Conservation (phyloP, 164 flowering plant genomes). For the Tinospora cordifolia region DNA sequence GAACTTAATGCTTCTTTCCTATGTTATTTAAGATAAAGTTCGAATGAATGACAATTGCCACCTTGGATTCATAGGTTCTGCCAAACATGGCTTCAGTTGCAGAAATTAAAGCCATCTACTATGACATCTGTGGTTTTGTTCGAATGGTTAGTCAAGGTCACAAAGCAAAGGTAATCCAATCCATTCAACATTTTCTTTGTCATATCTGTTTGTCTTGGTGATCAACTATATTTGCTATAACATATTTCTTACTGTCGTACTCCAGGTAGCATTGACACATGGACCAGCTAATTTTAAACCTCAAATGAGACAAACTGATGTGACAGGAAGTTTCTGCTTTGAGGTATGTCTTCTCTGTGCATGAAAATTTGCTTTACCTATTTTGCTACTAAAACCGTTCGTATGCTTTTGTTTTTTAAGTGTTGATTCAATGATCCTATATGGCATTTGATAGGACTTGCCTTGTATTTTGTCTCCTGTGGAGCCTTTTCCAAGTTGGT, state of each 20-base stretch:
- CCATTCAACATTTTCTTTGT: not conserved
- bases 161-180: constrained; percentile 63
- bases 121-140: constrained; percentile 85
- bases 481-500: too few relatives aligned
- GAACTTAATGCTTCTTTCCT: constrained; percentile 3
- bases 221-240: not conserved
- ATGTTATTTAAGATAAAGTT: not conserved
- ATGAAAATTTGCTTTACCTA: too few relatives aligned
- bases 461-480: too few relatives aligned
- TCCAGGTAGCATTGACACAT: constrained; percentile 88
- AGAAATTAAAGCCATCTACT: constrained; percentile 64
- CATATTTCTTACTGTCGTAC: constrained; percentile 4
- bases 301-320: constrained; percentile 67
- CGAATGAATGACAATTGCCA: not conserved
- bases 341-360: constrained; percentile 43
- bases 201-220: not conserved
- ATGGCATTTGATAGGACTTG: too few relatives aligned
- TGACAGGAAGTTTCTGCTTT: constrained; percentile 79
- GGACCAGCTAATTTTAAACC: constrained; percentile 88
- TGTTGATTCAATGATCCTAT: too few relatives aligned
- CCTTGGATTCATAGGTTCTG: constrained; percentile 50
- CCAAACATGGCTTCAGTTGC: constrained; percentile 92
- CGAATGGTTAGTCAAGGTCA: constrained; percentile 41
- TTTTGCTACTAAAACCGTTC: too few relatives aligned
- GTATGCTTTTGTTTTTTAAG: too few relatives aligned